A percentile compares a stretch with the other conserved stretches of the same genome.
Conservation (phyloP, 140 eudicot genomes). For the Oenanthe javanica region DNA sequence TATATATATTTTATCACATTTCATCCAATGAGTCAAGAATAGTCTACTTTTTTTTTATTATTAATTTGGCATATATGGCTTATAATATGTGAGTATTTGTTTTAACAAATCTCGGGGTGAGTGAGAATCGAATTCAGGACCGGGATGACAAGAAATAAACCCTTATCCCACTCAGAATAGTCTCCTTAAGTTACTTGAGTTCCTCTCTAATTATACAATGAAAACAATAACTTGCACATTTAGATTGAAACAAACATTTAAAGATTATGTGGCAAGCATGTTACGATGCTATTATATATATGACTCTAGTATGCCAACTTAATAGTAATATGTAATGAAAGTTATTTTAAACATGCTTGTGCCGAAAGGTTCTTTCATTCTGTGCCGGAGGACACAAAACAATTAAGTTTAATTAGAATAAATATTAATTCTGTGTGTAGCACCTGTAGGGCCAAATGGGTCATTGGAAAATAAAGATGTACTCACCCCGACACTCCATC, state of each 20-base stretch:
- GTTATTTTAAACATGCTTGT: slow-evolving; percentile 11
- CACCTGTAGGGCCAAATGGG: slow-evolving; percentile 5
- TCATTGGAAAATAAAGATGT: slow-evolving; percentile 1
- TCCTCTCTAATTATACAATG: neutral
- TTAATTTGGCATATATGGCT: no score
- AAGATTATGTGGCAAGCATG: neutral
- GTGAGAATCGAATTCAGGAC: no score
- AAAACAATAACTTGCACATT: neutral
- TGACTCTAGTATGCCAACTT: neutral
- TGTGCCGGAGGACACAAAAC: slow-evolving; percentile 19
- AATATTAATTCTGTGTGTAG: neutral
- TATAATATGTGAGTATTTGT: no score
- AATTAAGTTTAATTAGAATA: neutral
- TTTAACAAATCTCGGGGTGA: no score
- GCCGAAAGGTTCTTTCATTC: slow-evolving; percentile 15
- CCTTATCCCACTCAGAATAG: no score
- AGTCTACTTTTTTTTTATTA: no score
- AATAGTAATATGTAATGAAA: neutral
- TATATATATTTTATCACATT: no score
- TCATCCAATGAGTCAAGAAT: no score
- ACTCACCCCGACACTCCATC: neutral
- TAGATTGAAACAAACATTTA: neutral
- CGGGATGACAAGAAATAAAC: no score
- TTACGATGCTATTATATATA: neutral
- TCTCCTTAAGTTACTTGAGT: neutral